Evolutionary conservation across 345 rosid species (phyloP).

Genomic region (Angophora floribunda): DNA sequence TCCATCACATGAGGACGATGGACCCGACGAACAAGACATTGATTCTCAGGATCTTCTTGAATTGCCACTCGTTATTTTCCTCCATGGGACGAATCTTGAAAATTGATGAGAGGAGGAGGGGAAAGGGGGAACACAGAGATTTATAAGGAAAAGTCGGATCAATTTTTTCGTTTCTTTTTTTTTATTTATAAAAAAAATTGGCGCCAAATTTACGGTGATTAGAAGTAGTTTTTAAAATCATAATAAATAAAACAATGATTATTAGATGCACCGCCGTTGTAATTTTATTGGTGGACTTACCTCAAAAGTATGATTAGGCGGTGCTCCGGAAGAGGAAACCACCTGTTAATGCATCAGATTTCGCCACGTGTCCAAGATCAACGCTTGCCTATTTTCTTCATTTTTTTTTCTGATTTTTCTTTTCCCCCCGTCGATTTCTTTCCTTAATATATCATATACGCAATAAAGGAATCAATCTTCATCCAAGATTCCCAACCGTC

Average conservation of each 20-base stretch:
- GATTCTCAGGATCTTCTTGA: too few relatives aligned
- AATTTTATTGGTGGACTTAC: not conserved
- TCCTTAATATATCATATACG: rapidly evolving
- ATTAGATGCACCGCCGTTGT: not conserved
- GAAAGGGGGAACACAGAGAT: too few relatives aligned
- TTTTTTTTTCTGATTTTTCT: too few relatives aligned
- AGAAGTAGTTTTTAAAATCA: not conserved
- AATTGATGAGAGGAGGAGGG: too few relatives aligned
- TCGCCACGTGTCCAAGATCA: not conserved
- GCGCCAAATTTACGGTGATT: not conserved
- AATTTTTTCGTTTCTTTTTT: too few relatives aligned
- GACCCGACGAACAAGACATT: too few relatives aligned
- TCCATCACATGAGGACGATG: too few relatives aligned
- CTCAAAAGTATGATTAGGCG: not conserved
- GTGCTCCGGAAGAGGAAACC: not conserved
- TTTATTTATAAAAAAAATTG: not conserved
- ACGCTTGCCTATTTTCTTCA: not conserved
- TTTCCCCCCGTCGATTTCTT: not conserved
- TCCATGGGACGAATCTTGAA: too few relatives aligned
- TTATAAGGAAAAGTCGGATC: too few relatives aligned
- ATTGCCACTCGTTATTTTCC: too few relatives aligned
- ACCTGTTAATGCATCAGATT: not conserved
- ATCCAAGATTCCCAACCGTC: not conserved
- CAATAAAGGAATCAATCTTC: not conserved
- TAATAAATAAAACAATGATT: too few relatives aligned